Base-by-base conservation (phyloP, 2,329 filamentous ascomycete genomes). In the Ceratocystis huliohia region DNA sequence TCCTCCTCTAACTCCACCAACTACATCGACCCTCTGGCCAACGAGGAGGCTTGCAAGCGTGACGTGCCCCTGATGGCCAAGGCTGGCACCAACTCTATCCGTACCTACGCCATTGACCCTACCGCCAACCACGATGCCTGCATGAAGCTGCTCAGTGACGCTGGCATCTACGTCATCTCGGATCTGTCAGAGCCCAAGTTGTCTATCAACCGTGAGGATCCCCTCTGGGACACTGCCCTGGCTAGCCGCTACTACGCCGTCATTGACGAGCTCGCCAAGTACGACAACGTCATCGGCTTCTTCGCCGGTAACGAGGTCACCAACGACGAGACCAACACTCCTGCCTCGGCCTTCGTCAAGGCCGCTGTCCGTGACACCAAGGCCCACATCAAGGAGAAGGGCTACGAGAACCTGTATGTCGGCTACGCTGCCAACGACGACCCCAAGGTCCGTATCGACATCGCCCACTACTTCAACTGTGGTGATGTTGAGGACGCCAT, bases 291-390 rank as follows among this genome's bases (percentile, higher is more conserved):
- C 64, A 86, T 99, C 70, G 94, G 94, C 73, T 99, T 97, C 87
- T 97, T 99, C 76, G 93, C 92, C 71, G 94, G 94, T 75, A 99
- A 99, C 78, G 94, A 99, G 79, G 94, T 99, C 69, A 88, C 91
- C 72, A 96, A 96, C 81, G 83, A 86, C 73, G 81, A 82, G 71
- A 92, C 87, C 82, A 96, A 96, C 84, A 97, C 93, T 63, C 79
- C 83, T 69, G 90, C 93, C 63, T 94, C 90, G 69, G 91, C 93
- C 71, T 99, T 88, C 76, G 94, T 99, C 78, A 99, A 97, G 84
- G 94, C 93, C 69, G 92, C 94, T 69, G 91, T 97, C 70, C 92
- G 94, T 74, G 94, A 99, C 77, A 91, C 85, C 79, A 99, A 99
- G 86, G 81, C 84, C 69, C 94, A 97, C 81, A 96, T 99, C 82